Percentiles rank a stretch among this genome's conserved stretches.
Conservation (phyloP, 257 asterid species). For the Solanum raphanifolium region DNA sequence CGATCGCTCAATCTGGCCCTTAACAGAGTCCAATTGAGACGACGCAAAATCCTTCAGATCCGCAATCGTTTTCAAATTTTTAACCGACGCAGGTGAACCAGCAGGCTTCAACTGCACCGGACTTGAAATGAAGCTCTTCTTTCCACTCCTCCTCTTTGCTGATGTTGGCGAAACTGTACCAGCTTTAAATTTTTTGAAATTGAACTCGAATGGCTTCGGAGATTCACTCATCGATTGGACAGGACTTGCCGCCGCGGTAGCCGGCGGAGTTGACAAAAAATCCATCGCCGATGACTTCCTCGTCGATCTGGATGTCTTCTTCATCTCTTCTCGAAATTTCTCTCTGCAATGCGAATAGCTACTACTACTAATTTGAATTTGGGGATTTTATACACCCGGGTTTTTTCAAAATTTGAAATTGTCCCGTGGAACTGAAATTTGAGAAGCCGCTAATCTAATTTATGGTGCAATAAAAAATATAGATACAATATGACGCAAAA, state of each 20-base stretch:
- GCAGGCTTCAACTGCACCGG: conserved; percentile 29
- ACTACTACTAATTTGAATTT: not conserved
- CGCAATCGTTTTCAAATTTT: conserved; percentile 36
- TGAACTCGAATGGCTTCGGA: conserved; percentile 39
- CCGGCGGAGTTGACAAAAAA: conserved; percentile 20
- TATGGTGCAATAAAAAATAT: not conserved
- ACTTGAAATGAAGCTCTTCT: conserved; percentile 12
- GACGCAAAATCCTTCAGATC: conserved; percentile 64
- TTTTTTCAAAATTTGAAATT: not conserved
- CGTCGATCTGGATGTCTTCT: conserved; percentile 28
- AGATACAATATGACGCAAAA: not conserved
- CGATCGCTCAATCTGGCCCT: conserved; percentile 16
- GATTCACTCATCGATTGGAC: conserved; percentile 34
- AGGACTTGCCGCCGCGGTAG: conserved; percentile 23
- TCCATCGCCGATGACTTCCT: conserved; percentile 34
- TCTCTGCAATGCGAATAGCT: not conserved
- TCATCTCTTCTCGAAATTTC: conserved; percentile 14
- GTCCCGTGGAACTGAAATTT: not conserved
- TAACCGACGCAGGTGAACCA: conserved; percentile 24
- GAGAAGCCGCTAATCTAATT: not conserved
- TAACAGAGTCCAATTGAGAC: conserved; percentile 3
- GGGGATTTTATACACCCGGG: not conserved
- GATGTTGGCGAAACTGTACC: conserved; percentile 11
- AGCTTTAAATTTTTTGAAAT: conserved; percentile 22
- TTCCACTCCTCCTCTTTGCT: conserved; percentile 28